A percentile compares a stretch with the other conserved stretches of the same genome.
These are phyloP conservation scores for Cytospora piceicola DNA, from an alignment of 2,329 filamentous ascomycete species.

Conservation along the genomic window DNA sequence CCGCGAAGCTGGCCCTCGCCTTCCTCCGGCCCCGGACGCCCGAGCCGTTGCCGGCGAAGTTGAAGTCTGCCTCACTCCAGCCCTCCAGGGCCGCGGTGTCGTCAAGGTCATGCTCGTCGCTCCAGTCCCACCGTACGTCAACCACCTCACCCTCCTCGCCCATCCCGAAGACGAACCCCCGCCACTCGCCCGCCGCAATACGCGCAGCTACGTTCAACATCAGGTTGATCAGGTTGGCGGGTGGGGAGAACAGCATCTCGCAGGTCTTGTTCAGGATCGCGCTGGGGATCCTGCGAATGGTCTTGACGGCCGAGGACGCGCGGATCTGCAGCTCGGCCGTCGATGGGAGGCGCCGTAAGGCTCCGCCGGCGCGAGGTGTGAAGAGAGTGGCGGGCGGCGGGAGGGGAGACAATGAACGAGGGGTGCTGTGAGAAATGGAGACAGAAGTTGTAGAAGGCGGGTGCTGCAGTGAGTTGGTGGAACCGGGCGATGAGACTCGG, in stretches of 20 bases:
- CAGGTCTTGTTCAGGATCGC: slow-evolving; percentile 77
- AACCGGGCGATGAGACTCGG: slow-evolving; percentile 13
- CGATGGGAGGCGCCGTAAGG: slow-evolving; percentile 28
- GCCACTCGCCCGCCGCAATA: slow-evolving; percentile 68
- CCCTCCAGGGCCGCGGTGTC: slow-evolving; percentile 46
- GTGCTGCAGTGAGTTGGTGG: slow-evolving; percentile 48
- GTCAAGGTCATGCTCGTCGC: slow-evolving; percentile 49
- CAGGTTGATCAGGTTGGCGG: slow-evolving; percentile 74
- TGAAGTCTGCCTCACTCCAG: slow-evolving; percentile 60
- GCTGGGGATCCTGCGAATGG: slow-evolving; percentile 58
- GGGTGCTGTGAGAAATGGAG: slow-evolving; percentile 47
- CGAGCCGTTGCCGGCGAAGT: slow-evolving; percentile 30
- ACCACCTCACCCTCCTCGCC: slow-evolving; percentile 58
- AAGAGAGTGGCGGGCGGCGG: slow-evolving; percentile 70
- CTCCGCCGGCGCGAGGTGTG: slow-evolving; percentile 45
- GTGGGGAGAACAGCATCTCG: slow-evolving; percentile 78
- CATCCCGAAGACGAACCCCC: slow-evolving; percentile 60
- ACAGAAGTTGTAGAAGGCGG: slow-evolving; percentile 56
- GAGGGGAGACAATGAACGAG: slow-evolving; percentile 67
- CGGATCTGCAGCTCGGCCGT: slow-evolving; percentile 25
- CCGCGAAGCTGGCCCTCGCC: slow-evolving; percentile 27
- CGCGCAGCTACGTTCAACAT: slow-evolving; percentile 82
- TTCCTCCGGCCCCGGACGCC: slow-evolving; percentile 10
- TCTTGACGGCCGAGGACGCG: slow-evolving; percentile 46
- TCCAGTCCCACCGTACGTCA: slow-evolving; percentile 65